phyloP scores from a whole-genome alignment of 1,284 basidiomycete species.

The Fomes fomentarius region DNA sequence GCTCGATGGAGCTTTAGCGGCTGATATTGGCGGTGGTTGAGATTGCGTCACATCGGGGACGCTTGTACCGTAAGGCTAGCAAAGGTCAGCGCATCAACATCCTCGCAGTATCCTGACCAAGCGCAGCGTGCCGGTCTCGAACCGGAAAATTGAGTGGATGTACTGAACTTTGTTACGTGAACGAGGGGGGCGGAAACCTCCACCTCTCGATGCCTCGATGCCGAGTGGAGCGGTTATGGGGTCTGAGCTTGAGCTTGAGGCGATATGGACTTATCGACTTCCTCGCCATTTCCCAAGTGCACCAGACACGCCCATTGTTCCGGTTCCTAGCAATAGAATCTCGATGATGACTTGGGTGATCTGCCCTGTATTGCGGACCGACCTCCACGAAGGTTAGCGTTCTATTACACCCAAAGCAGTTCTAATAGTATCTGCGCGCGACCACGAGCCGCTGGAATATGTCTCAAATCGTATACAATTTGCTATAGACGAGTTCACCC shows the following conservation, averaged over 20 bases:
- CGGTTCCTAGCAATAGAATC: neutral
- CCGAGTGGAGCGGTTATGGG: neutral
- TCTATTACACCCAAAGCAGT: neutral
- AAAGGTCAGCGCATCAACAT: neutral
- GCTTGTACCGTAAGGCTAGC: too few species aligned
- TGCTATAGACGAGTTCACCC: too few species aligned
- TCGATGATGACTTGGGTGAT: neutral
- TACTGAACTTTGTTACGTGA: neutral
- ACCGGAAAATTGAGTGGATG: neutral
- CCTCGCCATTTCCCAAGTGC: neutral
- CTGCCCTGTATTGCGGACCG: neutral
- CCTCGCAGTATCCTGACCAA: neutral
- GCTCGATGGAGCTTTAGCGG: too few species aligned
- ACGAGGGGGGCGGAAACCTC: neutral
- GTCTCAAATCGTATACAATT: too few species aligned
- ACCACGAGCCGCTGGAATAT: too few species aligned
- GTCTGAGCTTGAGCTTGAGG: neutral
- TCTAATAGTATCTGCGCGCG: too few species aligned
- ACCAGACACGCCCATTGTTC: neutral
- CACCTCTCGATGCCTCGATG: neutral
- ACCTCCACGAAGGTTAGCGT: neutral
- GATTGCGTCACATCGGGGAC: too few species aligned
- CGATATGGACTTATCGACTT: neutral
- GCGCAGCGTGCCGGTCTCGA: neutral
- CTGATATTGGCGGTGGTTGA: too few species aligned